These are phyloP conservation scores for Pezicula carpinea DNA, from an alignment of 2,329 filamentous ascomycete genomes.

Conservation along the genomic window DNA sequence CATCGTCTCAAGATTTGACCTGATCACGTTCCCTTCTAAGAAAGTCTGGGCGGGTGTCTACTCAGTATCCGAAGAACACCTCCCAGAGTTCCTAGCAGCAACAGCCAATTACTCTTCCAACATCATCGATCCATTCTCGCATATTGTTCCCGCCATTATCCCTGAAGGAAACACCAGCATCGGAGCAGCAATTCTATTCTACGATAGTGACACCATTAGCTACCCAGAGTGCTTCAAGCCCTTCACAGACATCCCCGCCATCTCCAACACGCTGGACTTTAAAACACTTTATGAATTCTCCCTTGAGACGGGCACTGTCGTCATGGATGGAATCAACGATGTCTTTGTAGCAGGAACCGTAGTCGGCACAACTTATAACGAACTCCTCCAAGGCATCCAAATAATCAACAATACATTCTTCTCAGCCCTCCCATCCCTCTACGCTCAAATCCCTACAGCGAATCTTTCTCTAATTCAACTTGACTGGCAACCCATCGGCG, in stretches of 20 bases:
- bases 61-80: slow-evolving; percentile 15
- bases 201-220: slow-evolving; percentile 28
- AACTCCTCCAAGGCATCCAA: slow-evolving; percentile 16
- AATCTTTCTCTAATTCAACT: slow-evolving; percentile 16
- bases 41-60: slow-evolving; percentile 17
- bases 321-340: slow-evolving; percentile 32
- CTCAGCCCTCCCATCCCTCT: slow-evolving; percentile 15
- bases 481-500: slow-evolving; percentile 31
- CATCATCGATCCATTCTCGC: slow-evolving; percentile 19
- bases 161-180: slow-evolving; percentile 19
- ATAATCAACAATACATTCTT: slow-evolving; percentile 22
- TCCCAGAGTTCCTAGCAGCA: slow-evolving; percentile 17
- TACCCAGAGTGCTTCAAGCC: slow-evolving; percentile 30
- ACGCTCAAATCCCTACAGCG: slow-evolving; percentile 13
- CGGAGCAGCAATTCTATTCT: slow-evolving; percentile 33
- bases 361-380: slow-evolving; percentile 16
- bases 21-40: slow-evolving; percentile 31
- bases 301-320: slow-evolving; percentile 27
- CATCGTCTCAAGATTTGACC: slow-evolving; percentile 41
- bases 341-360: slow-evolving; percentile 33
- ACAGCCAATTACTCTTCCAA: slow-evolving; percentile 19
- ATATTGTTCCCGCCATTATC: slow-evolving; percentile 20
- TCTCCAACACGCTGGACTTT: slow-evolving; percentile 30
- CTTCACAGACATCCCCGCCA: slow-evolving; percentile 31
- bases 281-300: slow-evolving; percentile 32